phyloP scores from a whole-genome alignment of 176 grass and related monocot genomes.

The Alloteropsis semialata region DNA sequence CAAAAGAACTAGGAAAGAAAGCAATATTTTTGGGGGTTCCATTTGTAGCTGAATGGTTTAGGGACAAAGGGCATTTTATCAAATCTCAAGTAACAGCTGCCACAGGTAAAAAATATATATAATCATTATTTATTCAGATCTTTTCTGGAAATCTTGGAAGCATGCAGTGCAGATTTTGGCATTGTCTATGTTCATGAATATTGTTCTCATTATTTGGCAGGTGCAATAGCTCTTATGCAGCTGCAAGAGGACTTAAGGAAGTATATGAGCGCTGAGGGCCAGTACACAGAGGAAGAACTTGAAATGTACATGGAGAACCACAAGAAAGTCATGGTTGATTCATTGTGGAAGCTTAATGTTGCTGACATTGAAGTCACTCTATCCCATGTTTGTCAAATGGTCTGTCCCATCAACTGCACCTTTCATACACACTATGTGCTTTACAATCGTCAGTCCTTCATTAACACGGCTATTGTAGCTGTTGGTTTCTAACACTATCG shows the following conservation, averaged over 20 bases:
- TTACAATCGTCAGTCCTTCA: background rate
- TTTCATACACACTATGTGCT: background rate
- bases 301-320: slow-evolving; percentile 83
- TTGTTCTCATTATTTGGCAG: slow-evolving; percentile 41
- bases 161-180: background rate
- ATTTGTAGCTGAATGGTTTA: slow-evolving; percentile 98
- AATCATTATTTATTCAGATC: background rate
- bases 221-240: slow-evolving; percentile 98
- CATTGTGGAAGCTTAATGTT: slow-evolving; percentile 99
- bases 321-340: slow-evolving; percentile 93
- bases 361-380: slow-evolving; percentile 97
- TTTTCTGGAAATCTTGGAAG: background rate
- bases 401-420: slow-evolving; percentile 39
- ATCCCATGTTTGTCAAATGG: slow-evolving; percentile 95
- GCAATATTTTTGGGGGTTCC: slow-evolving; percentile 87
- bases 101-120: slow-evolving; percentile 52
- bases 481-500: slow-evolving; percentile 17
- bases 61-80: slow-evolving; percentile 98
- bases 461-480: background rate
- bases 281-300: slow-evolving; percentile 76
- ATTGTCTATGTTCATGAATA: slow-evolving; percentile 14
- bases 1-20: slow-evolving; percentile 96
- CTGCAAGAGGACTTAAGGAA: slow-evolving; percentile 88
- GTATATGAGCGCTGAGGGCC: slow-evolving; percentile 69
- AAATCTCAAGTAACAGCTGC: slow-evolving; percentile 98